A percentile compares a stretch with the other conserved stretches of the same genome.
Conservation (phyloP, 179 eudicot genomes). For the Camellia oleifera region DNA sequence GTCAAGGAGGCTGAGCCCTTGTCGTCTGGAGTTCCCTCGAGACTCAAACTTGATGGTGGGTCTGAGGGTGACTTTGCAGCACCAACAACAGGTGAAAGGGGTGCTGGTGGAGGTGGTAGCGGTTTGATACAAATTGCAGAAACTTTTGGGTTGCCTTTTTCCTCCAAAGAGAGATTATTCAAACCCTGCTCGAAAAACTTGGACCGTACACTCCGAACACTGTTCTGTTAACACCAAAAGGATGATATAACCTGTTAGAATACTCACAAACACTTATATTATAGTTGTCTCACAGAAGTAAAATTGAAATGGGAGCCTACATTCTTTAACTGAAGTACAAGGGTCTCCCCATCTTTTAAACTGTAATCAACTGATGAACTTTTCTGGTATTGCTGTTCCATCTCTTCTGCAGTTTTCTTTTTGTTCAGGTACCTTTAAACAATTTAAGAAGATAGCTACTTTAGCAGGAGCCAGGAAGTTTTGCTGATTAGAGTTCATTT, state of each 20-base stretch:
- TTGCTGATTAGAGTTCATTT: neutral
- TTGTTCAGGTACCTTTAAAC: constrained; percentile 72
- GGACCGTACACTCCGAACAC: constrained; percentile 42
- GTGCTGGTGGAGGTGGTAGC: constrained; percentile 83
- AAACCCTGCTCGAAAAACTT: constrained; percentile 69
- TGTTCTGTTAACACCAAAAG: constrained; percentile 46
- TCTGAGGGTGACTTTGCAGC: constrained; percentile 36
- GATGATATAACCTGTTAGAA: neutral
- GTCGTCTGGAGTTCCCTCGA: constrained; percentile 22
- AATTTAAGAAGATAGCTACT: constrained; percentile 7
- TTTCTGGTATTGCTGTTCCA: constrained; percentile 89
- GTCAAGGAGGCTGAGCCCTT: constrained; percentile 18
- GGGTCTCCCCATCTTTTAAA: constrained; percentile 93
- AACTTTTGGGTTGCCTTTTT: constrained; percentile 47
- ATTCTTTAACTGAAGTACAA: constrained; percentile 75
- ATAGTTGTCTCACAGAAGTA: neutral
- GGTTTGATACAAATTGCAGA: constrained; percentile 56
- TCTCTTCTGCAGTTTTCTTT: constrained; percentile 97
- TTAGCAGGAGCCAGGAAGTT: constrained; percentile 5
- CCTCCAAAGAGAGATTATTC: constrained; percentile 49
- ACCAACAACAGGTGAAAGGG: constrained; percentile 48
- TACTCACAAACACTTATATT: neutral
- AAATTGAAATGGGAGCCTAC: constrained; percentile 33
- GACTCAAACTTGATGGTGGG: constrained; percentile 33
- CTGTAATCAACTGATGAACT: constrained; percentile 83